Base-by-base conservation (phyloP, 345 rosid genomes). In the Ailanthus altissimus region DNA sequence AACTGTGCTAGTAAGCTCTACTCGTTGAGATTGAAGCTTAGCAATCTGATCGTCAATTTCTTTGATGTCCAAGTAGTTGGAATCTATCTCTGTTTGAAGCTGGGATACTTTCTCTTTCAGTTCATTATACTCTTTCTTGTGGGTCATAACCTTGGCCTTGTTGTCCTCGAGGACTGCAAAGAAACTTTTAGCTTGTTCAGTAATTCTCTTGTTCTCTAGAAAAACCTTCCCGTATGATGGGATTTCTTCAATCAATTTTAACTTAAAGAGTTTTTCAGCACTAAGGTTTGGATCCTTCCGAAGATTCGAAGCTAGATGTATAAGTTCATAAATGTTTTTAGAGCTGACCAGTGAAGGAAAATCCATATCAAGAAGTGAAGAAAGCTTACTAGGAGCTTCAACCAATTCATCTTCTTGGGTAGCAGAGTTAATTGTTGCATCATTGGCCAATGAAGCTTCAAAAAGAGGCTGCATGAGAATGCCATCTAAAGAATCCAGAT, bases 181-280 rank as follows among this genome's bases (percentile, higher is more conserved):
- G 78, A 82, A 83, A 42, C 79, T 80, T 61, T 84, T 68, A 25
- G 91, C 90, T 50, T 86, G 82, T 43, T 79, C 77, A 70, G 87
- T 79, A 25, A 81, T 49, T 45, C 70, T 70, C 83, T 86, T 81
- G 80, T 86, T 87, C 82, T 88, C 90, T 1, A 85, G 81, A 57
- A 83, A 92, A 25, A 84, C 90, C 82, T 86, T 82, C 47, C 90
- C 84, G 63, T 85, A 88, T 15, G 80, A 77, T 36, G 97, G 91
- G 15, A 92, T 86, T 78, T 92, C 93, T 74, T 89, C 89, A 8
- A 92, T 84, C 67, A 88, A 80, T 78, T 89, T 90, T 74, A 88
- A 62, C 85, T 86, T 90, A 46, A 90, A 91, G 42, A 84, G 88
- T 75, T 90, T 89, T 40, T 87, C 94, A 1, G 92, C 92, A 81